phyloP scores from a whole-genome alignment of 768 basidiomycete genomes.

The Pleurotus sapidus region DNA sequence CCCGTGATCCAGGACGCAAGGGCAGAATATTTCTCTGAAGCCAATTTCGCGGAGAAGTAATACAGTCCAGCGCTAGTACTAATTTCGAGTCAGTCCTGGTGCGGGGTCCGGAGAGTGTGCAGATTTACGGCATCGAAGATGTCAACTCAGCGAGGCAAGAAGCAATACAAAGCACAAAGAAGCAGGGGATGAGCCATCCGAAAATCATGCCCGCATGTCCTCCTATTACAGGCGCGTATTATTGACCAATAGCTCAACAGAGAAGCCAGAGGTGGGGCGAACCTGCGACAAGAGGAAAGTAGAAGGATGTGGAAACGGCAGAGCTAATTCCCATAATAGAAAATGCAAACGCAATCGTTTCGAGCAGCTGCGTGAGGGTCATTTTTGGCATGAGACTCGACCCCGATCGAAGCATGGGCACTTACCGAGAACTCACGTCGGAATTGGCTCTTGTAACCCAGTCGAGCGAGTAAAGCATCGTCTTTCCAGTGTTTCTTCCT shows the following conservation, averaged over 20 bases:
- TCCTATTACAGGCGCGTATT: conserved; percentile 25
- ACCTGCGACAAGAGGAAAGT: conserved; percentile 52
- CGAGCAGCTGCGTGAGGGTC: conserved; percentile 32
- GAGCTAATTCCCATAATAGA: conserved; percentile 62
- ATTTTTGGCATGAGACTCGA: too few species aligned
- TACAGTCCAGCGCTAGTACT: conserved; percentile 63
- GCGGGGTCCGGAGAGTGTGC: not conserved
- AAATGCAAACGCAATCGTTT: conserved; percentile 54
- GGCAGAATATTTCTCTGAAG: conserved; percentile 42
- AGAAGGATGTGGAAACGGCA: conserved; percentile 51
- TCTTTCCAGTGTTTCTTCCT: conserved; percentile 21
- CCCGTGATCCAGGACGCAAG: conserved; percentile 57
- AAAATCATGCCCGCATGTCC: conserved; percentile 69
- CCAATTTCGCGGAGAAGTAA: conserved; percentile 61
- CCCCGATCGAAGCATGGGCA: not conserved
- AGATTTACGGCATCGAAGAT: conserved; percentile 58
- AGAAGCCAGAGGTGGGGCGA: conserved; percentile 11
- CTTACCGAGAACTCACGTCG: conserved; percentile 58
- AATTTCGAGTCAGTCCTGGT: not conserved
- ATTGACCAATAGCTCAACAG: not conserved
- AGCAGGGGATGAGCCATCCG: conserved; percentile 58
- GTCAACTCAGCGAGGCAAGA: conserved; percentile 55
- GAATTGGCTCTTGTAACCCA: conserved; percentile 59
- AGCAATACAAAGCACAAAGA: conserved; percentile 56
- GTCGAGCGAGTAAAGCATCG: conserved; percentile 42